phyloP scores from a whole-genome alignment of 1,284 basidiomycete genomes.

The Leccinum fallax region DNA sequence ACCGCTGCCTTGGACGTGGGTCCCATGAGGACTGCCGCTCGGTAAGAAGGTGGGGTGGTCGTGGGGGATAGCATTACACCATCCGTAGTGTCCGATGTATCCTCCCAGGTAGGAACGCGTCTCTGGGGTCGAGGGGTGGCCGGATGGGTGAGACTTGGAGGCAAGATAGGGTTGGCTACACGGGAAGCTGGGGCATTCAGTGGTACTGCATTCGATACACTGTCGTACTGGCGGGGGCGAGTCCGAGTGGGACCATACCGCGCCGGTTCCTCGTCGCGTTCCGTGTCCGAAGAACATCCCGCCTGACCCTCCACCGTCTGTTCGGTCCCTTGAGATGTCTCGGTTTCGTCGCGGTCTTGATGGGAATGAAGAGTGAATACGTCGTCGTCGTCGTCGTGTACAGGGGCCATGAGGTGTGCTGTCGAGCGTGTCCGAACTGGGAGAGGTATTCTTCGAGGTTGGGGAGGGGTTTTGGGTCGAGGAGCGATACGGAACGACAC shows the following conservation, averaged over 20 bases:
- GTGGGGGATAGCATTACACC: conserved; percentile 39
- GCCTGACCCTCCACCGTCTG: conserved; percentile 16
- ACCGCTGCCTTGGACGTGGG: conserved; percentile 14
- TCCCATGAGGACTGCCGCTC: conserved; percentile 40
- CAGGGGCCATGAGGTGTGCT: conserved; percentile 24
- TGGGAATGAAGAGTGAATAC: conserved; percentile 50
- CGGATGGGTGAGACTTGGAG: conserved; percentile 29
- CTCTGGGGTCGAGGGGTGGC: conserved; percentile 33
- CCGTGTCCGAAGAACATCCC: conserved; percentile 26
- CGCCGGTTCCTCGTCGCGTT: conserved; percentile 20
- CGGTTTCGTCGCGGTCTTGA: conserved; percentile 38
- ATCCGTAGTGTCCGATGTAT: conserved; percentile 42
- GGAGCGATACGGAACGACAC: conserved; percentile 5
- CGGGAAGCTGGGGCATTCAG: conserved; percentile 24
- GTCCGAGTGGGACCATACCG: conserved; percentile 7
- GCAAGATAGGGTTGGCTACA: conserved; percentile 26
- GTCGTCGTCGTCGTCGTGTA: conserved; percentile 42
- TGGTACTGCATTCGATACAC: conserved; percentile 12
- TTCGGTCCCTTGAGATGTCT: conserved; percentile 27
- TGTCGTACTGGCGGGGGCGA: conserved; percentile 25
- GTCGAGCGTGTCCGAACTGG: conserved; percentile 21
- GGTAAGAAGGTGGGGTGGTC: conserved; percentile 55
- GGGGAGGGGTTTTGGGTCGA: conserved; percentile 16
- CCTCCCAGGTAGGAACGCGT: conserved; percentile 37
- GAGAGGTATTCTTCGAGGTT: conserved; percentile 16